Conservation (phyloP, 1,139 yeast species). For the Candida frijolesensis region DNA sequence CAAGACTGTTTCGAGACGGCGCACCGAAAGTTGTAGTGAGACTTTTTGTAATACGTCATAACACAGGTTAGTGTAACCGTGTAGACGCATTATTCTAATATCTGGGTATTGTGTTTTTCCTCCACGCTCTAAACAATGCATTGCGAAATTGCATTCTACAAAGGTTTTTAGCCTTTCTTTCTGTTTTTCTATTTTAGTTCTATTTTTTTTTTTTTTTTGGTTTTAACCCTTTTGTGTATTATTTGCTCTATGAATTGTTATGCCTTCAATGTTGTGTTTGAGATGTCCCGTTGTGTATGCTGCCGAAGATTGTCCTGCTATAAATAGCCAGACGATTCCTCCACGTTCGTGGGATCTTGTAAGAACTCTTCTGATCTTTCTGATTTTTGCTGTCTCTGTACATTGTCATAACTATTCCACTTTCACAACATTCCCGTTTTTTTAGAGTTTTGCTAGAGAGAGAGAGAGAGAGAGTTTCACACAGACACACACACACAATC, state of each 20-base stretch:
- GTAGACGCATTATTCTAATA: background rate
- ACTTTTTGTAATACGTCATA: too few species aligned
- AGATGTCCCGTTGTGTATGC: background rate
- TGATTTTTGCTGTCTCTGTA: background rate
- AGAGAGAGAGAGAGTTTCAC: background rate
- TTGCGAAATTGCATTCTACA: background rate
- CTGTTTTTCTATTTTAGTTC: too few species aligned
- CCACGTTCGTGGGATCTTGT: background rate
- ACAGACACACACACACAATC: background rate
- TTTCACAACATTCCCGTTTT: background rate
- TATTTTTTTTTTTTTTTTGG: background rate
- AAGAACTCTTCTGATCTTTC: background rate
- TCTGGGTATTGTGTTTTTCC: background rate
- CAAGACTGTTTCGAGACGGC: too few species aligned
- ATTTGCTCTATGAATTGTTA: background rate
- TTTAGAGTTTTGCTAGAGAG: background rate
- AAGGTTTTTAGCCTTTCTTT: background rate
- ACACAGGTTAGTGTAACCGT: too few species aligned
- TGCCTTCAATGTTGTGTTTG: background rate
- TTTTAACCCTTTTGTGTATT: background rate
- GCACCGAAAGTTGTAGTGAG: too few species aligned
- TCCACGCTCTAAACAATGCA: background rate
- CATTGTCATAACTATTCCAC: background rate
- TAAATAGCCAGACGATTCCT: background rate
- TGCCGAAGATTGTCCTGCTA: background rate